Evolutionary conservation across 495 filamentous ascomycete species (phyloP), one percentile per base, ranked within the genome.

Genomic region (Penicillium lagena): DNA sequence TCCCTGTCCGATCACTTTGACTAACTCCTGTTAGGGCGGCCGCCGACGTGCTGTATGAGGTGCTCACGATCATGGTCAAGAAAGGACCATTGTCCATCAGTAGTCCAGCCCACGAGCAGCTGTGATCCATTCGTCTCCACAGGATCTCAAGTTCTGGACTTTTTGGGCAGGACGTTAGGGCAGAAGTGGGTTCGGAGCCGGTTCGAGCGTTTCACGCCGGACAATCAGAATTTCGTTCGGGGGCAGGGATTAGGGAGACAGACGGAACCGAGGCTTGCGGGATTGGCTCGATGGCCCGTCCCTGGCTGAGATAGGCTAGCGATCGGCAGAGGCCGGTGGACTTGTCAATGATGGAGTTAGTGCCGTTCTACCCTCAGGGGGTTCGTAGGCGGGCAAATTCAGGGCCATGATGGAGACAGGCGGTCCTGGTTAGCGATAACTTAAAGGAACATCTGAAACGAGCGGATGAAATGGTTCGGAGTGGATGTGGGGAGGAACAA

Each of bases 51-150:
- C 53, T 84, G n/a, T 84, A 76, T 55, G 80, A 85, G 58, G 71
- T 85, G 12, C 70, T 83, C 59, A 79, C 74, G 1, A 68, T 83
- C 33, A 83, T 84, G 78, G 77, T 82, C 15, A 83, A 82, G 71
- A 79, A 70, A 48, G 76, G 78, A 6, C 73, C 73, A 0, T 54
- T 76, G 49, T 68, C 62, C 7, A 35, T 66, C 22, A 22, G 22
- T 42, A 46, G 47, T 9, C 43, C 33, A 9, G 42, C 43, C 9
- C 49, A 56, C 40, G 58, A 55, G 33, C 37, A 53, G 41, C 42
- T 53, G 34, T 52, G 29, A 44, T 29, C 30, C 5, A 7, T 13
- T 14, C 29, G 35, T 28, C n/a, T 5, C 13, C 37, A 22, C 22
- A 2, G 22, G 22, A 22, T 22, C 22, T 22, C 22, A 4, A 22